Conservation (phyloP, 306 rosid genomes). For the Malus sylvestris region DNA sequence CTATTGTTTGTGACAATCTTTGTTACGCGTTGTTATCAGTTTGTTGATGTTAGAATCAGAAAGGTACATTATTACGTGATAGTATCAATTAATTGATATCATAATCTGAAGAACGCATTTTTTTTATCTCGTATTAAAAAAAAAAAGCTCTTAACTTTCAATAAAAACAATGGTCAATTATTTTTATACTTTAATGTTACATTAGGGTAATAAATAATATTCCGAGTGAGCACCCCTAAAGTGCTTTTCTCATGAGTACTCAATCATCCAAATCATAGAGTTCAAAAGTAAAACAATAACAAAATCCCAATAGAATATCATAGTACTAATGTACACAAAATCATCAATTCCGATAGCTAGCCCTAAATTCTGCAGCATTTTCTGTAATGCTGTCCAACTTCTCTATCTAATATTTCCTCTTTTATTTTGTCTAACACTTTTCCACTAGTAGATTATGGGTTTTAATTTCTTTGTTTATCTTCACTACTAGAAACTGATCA, state of each 20-base stretch:
- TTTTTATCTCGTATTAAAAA: no score
- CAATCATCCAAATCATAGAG: slow-evolving; percentile 19
- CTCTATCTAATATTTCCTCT: slow-evolving; percentile 8
- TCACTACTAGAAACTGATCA: slow-evolving; percentile 16
- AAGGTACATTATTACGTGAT: no score
- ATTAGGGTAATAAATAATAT: neutral
- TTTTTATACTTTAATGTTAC: neutral
- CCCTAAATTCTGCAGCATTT: slow-evolving; percentile 68
- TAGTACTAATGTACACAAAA: slow-evolving; percentile 39
- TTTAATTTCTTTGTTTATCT: neutral
- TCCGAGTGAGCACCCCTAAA: neutral
- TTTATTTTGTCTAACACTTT: slow-evolving; percentile 3
- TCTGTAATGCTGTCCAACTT: slow-evolving; percentile 52
- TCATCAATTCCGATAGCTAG: slow-evolving; percentile 18
- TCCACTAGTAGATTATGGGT: neutral
- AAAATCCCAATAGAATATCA: slow-evolving; percentile 14
- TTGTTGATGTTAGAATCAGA: neutral
- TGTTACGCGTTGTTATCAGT: neutral
- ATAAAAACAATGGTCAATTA: neutral
- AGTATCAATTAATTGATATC: neutral
- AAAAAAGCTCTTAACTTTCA: neutral
- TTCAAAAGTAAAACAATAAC: slow-evolving; percentile 12
- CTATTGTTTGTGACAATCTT: no score
- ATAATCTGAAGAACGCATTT: no score
- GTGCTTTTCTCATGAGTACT: slow-evolving; percentile 13